A percentile compares a stretch with the other conserved stretches of the same genome.
These are phyloP conservation scores for Suillus fuscotomentosus DNA, from an alignment of 768 basidiomycete species.

Conservation along the genomic window DNA sequence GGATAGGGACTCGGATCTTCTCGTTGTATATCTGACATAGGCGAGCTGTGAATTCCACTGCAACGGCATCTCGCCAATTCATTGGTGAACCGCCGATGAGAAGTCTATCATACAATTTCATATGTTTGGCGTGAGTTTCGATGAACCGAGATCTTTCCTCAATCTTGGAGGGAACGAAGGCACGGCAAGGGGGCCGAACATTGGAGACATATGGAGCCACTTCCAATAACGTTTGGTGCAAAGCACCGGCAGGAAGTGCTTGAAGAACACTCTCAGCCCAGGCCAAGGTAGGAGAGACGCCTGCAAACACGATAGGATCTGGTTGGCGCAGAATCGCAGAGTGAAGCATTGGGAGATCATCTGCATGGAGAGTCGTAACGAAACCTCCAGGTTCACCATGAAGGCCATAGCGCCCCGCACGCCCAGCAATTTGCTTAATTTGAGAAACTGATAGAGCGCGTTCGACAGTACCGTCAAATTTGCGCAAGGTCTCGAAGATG, in stretches of 20 bases:
- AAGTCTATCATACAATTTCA: constrained; percentile 44
- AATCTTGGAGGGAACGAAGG: constrained; percentile 24
- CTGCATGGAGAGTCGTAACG: constrained; percentile 66
- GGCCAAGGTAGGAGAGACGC: constrained; percentile 34
- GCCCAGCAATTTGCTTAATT: constrained; percentile 92
- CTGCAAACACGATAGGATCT: constrained; percentile 50
- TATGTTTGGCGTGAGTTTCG: constrained; percentile 35
- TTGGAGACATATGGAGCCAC: constrained; percentile 49
- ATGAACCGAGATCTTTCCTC: constrained; percentile 40
- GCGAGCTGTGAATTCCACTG: constrained; percentile 5
- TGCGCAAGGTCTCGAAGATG: constrained; percentile 69
- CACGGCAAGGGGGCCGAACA: constrained; percentile 43
- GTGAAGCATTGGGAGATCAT: constrained; percentile 61
- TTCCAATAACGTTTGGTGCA: constrained; percentile 44
- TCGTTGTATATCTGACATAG: constrained; percentile 34
- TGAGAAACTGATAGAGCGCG: constrained; percentile 63
- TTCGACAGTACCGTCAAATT: constrained; percentile 54
- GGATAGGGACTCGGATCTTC: constrained; percentile 20
- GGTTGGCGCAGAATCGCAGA: constrained; percentile 53
- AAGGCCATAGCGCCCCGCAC: constrained; percentile 87
- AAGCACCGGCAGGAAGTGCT: constrained; percentile 42
- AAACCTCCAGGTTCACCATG: constrained; percentile 57
- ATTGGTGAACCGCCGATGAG: constrained; percentile 52
- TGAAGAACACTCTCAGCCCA: constrained; percentile 30
- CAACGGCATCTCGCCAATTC: constrained; percentile 44